Evolutionary conservation across 1,139 yeast genomes (phyloP).

Genomic region (Sugiyamaella pinicola): DNA sequence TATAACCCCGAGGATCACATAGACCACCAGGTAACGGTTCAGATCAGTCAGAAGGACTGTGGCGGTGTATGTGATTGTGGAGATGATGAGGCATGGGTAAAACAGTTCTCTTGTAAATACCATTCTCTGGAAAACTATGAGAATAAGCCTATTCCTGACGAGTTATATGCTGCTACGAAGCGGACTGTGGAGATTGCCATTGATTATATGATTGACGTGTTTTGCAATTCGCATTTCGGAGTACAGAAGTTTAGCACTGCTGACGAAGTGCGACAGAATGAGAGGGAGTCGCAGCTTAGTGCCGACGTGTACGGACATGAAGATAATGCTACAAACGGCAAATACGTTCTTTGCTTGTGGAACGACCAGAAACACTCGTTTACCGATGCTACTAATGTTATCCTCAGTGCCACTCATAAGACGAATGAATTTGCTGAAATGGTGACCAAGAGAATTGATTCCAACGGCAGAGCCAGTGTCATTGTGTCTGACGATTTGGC

Average conservation of each 20-base stretch:
- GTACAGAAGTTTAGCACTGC: conserved; percentile 37
- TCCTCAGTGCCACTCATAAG: conserved; percentile 65
- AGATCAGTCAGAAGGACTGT: conserved; percentile 74
- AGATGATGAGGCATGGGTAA: conserved; percentile 77
- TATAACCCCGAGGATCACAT: conserved; percentile 68
- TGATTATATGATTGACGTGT: conserved; percentile 78
- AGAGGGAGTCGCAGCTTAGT: conserved; percentile 43
- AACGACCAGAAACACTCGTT: conserved; percentile 80
- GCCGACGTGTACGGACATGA: conserved; percentile 46
- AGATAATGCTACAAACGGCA: conserved; percentile 46
- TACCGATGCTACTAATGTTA: conserved; percentile 69
- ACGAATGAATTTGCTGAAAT: conserved; percentile 68
- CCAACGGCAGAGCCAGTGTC: conserved; percentile 70
- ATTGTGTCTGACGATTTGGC: conserved; percentile 56
- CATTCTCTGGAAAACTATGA: conserved; percentile 33
- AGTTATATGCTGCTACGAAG: conserved; percentile 35
- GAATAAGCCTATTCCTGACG: conserved; percentile 36
- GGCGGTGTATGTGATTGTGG: conserved; percentile 98
- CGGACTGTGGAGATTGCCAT: conserved; percentile 57
- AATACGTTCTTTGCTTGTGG: conserved; percentile 64
- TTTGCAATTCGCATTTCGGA: conserved; percentile 50
- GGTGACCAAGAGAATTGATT: conserved; percentile 68
- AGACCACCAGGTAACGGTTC: conserved; percentile 75
- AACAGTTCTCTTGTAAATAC: conserved; percentile 55
- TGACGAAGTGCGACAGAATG: conserved; percentile 34